These are phyloP conservation scores for Cercospora beticola DNA, from an alignment of 2,329 filamentous ascomycete genomes.

Conservation along the genomic window DNA sequence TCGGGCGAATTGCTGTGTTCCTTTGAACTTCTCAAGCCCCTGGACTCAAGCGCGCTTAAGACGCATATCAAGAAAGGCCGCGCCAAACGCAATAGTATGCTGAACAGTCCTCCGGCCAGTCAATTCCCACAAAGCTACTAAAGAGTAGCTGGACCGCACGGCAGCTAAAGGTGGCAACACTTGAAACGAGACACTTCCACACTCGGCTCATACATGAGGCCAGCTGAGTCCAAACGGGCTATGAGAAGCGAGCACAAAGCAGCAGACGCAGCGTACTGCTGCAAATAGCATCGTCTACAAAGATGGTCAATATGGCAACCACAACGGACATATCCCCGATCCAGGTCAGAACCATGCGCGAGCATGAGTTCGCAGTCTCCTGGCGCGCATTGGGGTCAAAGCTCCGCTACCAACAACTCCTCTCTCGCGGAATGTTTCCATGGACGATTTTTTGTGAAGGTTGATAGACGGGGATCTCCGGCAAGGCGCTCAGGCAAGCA, in stretches of 20 bases:
- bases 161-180: neutral
- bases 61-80: slow-evolving; percentile 98
- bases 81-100: slow-evolving; percentile 89
- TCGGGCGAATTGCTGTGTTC: slow-evolving; percentile 91
- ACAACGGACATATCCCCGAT: neutral
- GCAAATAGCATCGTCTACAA: neutral
- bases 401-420: neutral
- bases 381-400: neutral
- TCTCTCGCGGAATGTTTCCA: neutral
- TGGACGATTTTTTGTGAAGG: neutral
- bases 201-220: neutral
- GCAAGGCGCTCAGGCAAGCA: neutral
- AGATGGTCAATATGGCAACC: neutral
- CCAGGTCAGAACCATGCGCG: neutral
- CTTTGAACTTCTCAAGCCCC: slow-evolving; percentile 92
- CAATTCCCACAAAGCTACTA: slow-evolving; percentile 55
- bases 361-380: neutral
- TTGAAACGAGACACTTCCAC: neutral
- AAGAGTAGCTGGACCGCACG: neutral
- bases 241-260: neutral
- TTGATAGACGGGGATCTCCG: neutral
- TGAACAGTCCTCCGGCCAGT: slow-evolving; percentile 75
- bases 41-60: slow-evolving; percentile 94
- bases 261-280: neutral
- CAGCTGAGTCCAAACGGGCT: neutral